Evolutionary conservation across 1,139 yeast species (phyloP).

Genomic region (Taphrina betulina): DNA sequence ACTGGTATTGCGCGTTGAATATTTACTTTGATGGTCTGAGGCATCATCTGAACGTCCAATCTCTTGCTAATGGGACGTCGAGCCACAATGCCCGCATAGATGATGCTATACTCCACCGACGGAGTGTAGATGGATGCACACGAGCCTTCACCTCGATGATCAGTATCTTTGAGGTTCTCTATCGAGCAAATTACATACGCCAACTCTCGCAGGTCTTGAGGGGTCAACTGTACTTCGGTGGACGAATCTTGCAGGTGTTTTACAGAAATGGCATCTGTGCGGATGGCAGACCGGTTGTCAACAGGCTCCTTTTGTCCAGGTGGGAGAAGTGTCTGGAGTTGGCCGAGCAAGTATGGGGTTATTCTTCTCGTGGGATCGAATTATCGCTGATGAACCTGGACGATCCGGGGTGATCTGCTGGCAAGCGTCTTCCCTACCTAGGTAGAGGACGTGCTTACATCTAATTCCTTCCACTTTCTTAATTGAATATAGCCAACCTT

Average conservation of each 20-base stretch:
- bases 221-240: slow-evolving; percentile 12
- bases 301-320: slow-evolving; percentile 1
- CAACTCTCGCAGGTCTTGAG: slow-evolving; percentile 19
- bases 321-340: slow-evolving; percentile 29
- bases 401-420: slow-evolving; percentile 2
- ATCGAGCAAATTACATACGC: not conserved
- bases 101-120: not conserved
- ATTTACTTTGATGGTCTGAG: slow-evolving; percentile 7
- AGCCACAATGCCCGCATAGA: not conserved
- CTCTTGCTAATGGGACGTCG: not conserved
- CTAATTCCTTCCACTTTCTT: too few relatives aligned
- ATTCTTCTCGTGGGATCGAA: slow-evolving; percentile 7
- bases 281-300: not conserved
- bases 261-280: not conserved
- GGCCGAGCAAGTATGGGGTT: slow-evolving; percentile 25
- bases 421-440: not conserved
- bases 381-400: slow-evolving; percentile 15
- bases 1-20: slow-evolving; percentile 6
- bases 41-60: not conserved
- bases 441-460: too few relatives aligned
- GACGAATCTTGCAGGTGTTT: slow-evolving; percentile 26
- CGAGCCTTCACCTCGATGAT: slow-evolving; percentile 1
- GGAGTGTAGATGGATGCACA: not conserved
- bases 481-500: too few relatives aligned
- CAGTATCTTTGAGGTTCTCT: slow-evolving; percentile 6